Percentiles rank a stretch among this genome's conserved stretches.
phyloP scores from a whole-genome alignment of 2,329 filamentous ascomycete genomes.

The Nemania serpens region DNA sequence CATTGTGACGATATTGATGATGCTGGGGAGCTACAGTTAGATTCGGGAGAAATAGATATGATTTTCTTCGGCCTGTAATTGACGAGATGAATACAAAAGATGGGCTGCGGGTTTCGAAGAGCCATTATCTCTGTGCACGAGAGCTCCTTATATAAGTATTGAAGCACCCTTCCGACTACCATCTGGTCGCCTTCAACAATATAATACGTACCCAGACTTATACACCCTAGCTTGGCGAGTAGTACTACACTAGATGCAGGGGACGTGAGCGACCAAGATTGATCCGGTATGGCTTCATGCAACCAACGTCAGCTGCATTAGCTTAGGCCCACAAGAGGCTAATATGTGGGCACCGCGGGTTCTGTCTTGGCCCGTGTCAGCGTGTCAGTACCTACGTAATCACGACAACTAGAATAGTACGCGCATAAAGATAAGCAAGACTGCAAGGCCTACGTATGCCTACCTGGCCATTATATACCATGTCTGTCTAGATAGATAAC shows the following conservation, averaged over 20 bases:
- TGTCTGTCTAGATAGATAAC: too few relatives aligned
- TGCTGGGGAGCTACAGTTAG: neutral
- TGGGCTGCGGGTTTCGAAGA: neutral
- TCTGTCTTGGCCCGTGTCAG: neutral
- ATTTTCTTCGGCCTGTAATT: neutral
- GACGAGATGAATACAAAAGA: neutral
- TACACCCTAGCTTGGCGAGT: neutral
- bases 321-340: neutral
- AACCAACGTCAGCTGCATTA: slow-evolving; percentile 14
- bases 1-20: neutral
- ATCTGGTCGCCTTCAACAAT: neutral
- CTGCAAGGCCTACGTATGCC: neutral
- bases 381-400: too few relatives aligned
- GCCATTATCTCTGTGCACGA: neutral
- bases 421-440: neutral
- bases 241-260: neutral
- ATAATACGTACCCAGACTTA: neutral
- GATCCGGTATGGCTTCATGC: slow-evolving; percentile 10
- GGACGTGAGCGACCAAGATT: slow-evolving; percentile 12
- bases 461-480: neutral
- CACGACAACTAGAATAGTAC: too few relatives aligned
- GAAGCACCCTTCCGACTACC: neutral
- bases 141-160: slow-evolving; percentile 6
- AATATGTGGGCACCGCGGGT: neutral
- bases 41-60: neutral